A percentile compares a stretch with the other conserved stretches of the same genome.
phyloP scores from a whole-genome alignment of 352 stramenopile species.

The Pythium brachiatum region DNA sequence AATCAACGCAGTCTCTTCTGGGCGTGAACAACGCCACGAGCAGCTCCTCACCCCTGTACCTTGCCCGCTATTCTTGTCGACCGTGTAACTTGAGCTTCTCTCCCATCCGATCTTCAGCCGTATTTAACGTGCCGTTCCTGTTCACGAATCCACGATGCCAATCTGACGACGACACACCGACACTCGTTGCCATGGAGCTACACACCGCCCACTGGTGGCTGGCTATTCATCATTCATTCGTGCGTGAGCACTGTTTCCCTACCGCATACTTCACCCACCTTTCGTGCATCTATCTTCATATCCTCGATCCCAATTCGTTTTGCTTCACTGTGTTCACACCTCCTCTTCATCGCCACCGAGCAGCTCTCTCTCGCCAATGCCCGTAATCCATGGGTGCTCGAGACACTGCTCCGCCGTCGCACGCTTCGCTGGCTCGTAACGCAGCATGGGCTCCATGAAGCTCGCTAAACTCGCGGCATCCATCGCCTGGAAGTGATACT shows the following conservation, averaged over 20 bases:
- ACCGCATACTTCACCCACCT: neutral
- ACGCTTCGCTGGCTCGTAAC: slow-evolving; percentile 80
- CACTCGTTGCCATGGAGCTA: neutral
- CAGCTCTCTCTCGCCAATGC: slow-evolving; percentile 17
- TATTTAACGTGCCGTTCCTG: neutral
- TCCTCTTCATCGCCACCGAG: slow-evolving; percentile 17
- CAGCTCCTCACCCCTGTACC: neutral
- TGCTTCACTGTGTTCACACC: slow-evolving; percentile 2
- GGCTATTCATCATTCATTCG: neutral
- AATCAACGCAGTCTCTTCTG: neutral
- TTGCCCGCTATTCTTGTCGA: neutral
- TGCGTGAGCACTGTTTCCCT: neutral
- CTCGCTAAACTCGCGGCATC: slow-evolving; percentile 90
- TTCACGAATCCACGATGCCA: too few relatives aligned
- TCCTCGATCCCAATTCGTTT: neutral
- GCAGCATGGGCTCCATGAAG: slow-evolving; percentile 96
- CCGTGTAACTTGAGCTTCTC: neutral
- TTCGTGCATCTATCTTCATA: slow-evolving; percentile 4
- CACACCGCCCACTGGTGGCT: neutral
- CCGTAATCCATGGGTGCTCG: slow-evolving; percentile 91
- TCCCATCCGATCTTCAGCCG: neutral
- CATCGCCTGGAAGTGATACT: slow-evolving; percentile 91
- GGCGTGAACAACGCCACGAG: neutral
- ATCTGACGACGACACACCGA: neutral
- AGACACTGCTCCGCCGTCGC: slow-evolving; percentile 93